These are phyloP conservation scores for Penicillium canescens DNA, from an alignment of 495 filamentous ascomycete species.

Conservation along the genomic window DNA sequence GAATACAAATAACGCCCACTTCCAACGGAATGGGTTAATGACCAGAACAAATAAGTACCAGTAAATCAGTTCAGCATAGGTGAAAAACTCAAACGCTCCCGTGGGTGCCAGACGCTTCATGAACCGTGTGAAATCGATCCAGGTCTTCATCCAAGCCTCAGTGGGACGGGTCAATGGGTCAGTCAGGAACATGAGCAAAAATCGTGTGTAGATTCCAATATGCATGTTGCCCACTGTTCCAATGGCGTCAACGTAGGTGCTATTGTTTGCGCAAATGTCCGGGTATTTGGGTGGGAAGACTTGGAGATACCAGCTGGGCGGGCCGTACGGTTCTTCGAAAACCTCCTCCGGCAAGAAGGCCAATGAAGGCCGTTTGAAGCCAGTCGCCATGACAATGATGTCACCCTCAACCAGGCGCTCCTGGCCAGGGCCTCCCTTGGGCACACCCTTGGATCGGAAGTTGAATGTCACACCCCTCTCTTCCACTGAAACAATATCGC, in stretches of 20 bases:
- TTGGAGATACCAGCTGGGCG: constrained; percentile 87
- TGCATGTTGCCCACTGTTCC: constrained; percentile 82
- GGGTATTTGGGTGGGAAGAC: constrained; percentile 67
- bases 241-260: constrained; percentile 80
- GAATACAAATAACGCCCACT: constrained; percentile 71
- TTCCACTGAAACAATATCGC: constrained; percentile 69
- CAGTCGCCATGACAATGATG: constrained; percentile 82
- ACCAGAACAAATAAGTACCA: constrained; percentile 80
- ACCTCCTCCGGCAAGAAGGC: constrained; percentile 69
- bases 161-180: constrained; percentile 74
- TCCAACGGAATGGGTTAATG: constrained; percentile 85
- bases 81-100: constrained; percentile 83
- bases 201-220: constrained; percentile 84
- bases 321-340: constrained; percentile 69
- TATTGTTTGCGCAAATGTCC: constrained; percentile 76
- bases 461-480: constrained; percentile 69
- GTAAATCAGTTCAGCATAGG: constrained; percentile 78
- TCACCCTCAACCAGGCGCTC: constrained; percentile 66
- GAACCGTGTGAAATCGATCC: constrained; percentile 82
- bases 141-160: constrained; percentile 74
- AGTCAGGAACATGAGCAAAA: constrained; percentile 81
- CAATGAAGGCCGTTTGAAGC: constrained; percentile 71
- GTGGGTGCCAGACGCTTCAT: constrained; percentile 70
- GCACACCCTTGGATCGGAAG: constrained; percentile 67
- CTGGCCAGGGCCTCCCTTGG: constrained; percentile 68